These are phyloP conservation scores for Acanthamoeba royreba DNA, from an alignment of 208 protist genomes.

Conservation along the genomic window DNA sequence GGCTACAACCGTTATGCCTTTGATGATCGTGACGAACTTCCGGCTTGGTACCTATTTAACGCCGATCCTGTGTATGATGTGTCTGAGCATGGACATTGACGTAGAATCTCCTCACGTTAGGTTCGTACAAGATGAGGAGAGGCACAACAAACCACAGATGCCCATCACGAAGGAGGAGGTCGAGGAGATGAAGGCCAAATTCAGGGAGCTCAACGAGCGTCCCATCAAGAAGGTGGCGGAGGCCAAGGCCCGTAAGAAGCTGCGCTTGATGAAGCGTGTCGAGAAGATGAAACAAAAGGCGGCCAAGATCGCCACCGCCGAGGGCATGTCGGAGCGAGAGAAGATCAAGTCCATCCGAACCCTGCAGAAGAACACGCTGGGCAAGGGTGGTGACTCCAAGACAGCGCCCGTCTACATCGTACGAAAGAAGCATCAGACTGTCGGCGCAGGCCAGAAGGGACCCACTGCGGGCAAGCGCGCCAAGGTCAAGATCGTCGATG, in stretches of 20 bases:
- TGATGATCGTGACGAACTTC: constrained; percentile 69
- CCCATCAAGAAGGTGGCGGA: constrained; percentile 96
- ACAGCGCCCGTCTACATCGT: constrained; percentile 29
- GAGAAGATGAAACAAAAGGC: constrained; percentile 86
- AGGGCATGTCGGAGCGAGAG: constrained; percentile 60
- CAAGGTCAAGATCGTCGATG: constrained; percentile 40
- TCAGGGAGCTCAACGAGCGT: constrained; percentile 91
- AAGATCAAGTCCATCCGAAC: constrained; percentile 57
- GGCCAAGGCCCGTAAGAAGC: constrained; percentile 94
- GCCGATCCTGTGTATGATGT: background rate
- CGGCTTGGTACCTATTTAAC: constrained; percentile 74
- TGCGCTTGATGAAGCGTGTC: constrained; percentile 84
- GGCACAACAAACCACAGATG: constrained; percentile 53
- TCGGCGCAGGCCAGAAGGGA: background rate
- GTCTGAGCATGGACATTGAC: background rate
- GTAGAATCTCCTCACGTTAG: background rate
- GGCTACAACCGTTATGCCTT: constrained; percentile 80
- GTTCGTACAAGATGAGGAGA: constrained; percentile 76
- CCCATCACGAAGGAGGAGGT: constrained; percentile 88
- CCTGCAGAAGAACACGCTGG: constrained; percentile 45
- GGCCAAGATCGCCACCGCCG: constrained; percentile 60
- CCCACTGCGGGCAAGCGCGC: constrained; percentile 20
- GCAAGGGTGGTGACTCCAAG: constrained; percentile 9
- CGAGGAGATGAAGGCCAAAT: constrained; percentile 87
- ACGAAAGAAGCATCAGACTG: background rate